phyloP scores from a whole-genome alignment of 129 eudicot genomes.

The Flaveria sonorensis region DNA sequence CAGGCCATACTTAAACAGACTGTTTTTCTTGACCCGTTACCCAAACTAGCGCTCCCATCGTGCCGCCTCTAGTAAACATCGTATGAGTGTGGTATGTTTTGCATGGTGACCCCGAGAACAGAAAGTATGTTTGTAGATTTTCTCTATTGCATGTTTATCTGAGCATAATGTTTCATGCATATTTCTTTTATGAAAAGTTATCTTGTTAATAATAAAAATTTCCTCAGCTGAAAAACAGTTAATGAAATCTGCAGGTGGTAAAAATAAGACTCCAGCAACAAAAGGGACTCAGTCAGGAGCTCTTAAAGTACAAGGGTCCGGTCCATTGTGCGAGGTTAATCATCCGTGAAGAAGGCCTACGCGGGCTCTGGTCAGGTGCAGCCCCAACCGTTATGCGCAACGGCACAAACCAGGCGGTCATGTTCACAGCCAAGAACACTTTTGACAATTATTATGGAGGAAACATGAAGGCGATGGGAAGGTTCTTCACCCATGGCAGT shows the following conservation, averaged over 20 bases:
- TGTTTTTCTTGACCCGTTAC: no score
- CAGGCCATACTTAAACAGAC: no score
- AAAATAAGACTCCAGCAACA: conserved; percentile 94
- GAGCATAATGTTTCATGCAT: not conserved
- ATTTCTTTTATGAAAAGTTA: not conserved
- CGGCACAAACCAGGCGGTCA: conserved; percentile 93
- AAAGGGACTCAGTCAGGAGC: conserved; percentile 74
- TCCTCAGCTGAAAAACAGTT: not conserved
- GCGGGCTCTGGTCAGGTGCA: conserved; percentile 95
- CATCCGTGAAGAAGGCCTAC: conserved; percentile 81
- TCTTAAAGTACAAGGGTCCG: conserved; percentile 85
- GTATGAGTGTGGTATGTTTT: no score
- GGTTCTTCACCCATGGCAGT: conserved; percentile 85
- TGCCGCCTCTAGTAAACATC: no score
- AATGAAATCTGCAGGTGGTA: conserved; percentile 60
- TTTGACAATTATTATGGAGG: conserved; percentile 73
- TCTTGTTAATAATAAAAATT: not conserved
- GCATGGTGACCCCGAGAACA: no score
- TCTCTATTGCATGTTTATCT: not conserved
- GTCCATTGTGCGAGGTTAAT: conserved; percentile 78
- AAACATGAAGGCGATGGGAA: conserved; percentile 84
- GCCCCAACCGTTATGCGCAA: conserved; percentile 95
- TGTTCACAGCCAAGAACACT: conserved; percentile 89
- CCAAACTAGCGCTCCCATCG: no score
- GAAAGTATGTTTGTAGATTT: not conserved